Conservation (phyloP, 352 stramenopile genomes). For the Globisporangium abappressorium region DNA sequence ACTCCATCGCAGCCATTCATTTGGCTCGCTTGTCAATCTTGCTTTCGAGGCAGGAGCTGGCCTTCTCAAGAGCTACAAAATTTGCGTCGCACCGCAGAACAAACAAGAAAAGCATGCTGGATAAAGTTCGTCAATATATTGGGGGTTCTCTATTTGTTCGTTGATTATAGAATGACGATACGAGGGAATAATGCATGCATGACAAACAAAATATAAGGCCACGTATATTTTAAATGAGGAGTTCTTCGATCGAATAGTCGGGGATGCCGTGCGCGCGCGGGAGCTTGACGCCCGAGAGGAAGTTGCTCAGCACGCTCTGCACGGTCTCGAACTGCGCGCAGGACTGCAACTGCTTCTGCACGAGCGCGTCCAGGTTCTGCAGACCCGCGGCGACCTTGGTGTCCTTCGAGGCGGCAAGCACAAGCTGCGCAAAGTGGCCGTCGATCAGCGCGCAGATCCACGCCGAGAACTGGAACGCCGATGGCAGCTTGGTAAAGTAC, state of each 20-base stretch:
- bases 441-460: conserved; percentile 80
- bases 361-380: conserved; percentile 49
- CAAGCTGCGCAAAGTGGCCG: conserved; percentile 61
- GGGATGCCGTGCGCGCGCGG: conserved; percentile 57
- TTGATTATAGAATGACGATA: neutral
- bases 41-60: neutral
- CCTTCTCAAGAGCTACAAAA: neutral
- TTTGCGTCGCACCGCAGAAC: neutral
- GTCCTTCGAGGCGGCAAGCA: conserved; percentile 56
- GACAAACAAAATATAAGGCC: conserved; percentile 5
- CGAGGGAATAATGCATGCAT: neutral
- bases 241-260: conserved; percentile 79
- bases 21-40: neutral
- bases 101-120: neutral
- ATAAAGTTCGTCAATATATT: neutral
- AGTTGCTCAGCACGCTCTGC: conserved; percentile 76
- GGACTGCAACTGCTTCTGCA: conserved; percentile 48
- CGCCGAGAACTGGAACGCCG: conserved; percentile 45
- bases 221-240: conserved; percentile 46
- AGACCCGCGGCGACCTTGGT: conserved; percentile 34
- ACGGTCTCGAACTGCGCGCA: conserved; percentile 66
- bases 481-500: conserved; percentile 27
- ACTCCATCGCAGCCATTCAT: neutral
- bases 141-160: conserved; percentile 3
- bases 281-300: conserved; percentile 67